phyloP scores from a whole-genome alignment of 345 rosid species.

The Eucalyptus marginata region DNA sequence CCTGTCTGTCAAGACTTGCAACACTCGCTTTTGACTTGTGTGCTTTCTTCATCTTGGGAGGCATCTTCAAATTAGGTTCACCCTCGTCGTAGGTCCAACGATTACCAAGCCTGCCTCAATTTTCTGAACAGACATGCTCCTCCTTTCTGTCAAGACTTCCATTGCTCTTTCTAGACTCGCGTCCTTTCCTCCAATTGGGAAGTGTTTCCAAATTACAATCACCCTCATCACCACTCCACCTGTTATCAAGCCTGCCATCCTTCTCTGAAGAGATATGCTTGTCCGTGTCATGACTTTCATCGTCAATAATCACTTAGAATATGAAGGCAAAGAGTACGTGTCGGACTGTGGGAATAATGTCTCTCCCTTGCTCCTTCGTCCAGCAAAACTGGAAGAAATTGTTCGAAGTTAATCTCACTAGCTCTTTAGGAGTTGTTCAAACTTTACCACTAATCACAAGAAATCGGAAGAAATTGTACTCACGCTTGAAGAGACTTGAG shows the following conservation, averaged over 20 bases:
- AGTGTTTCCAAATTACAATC: no score
- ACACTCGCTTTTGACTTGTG: neutral
- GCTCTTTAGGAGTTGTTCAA: no score
- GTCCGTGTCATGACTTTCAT: neutral
- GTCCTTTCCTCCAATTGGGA: neutral
- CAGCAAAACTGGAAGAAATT: neutral
- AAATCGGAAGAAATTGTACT: neutral
- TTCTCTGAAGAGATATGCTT: no score
- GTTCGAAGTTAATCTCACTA: neutral
- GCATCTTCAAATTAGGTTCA: neutral
- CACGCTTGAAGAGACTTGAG: neutral
- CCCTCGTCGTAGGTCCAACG: conserved; percentile 13
- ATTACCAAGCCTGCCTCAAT: conserved; percentile 13
- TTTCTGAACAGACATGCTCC: conserved; percentile 6
- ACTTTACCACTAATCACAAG: neutral
- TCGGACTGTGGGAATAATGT: neutral
- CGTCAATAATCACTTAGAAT: neutral
- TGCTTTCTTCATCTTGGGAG: neutral
- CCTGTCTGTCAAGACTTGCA: conserved; percentile 20
- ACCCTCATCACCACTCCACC: no score
- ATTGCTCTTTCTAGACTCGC: neutral
- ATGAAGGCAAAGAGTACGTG: neutral
- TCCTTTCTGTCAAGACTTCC: conserved; percentile 16
- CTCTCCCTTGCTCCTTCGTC: neutral
- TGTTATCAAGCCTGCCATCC: no score